These are phyloP conservation scores for Trichoderma asperellum DNA, from an alignment of 2,329 filamentous ascomycete genomes.

Conservation along the genomic window DNA sequence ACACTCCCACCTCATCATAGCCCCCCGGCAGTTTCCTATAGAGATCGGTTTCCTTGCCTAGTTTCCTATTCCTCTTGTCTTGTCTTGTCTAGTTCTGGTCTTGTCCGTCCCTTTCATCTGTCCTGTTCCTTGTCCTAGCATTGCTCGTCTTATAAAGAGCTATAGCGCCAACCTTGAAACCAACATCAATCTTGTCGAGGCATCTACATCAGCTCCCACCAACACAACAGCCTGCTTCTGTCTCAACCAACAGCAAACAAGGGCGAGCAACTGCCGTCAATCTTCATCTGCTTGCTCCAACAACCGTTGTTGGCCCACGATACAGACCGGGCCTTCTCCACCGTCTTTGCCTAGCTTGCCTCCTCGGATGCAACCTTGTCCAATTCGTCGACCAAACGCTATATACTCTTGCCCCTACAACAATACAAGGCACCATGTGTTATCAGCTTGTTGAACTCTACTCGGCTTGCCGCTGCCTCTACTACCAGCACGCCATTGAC, in stretches of 20 bases:
- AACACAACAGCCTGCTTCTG: background rate
- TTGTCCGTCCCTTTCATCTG: constrained; percentile 24
- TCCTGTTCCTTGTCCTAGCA: constrained; percentile 15
- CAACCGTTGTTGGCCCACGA: constrained; percentile 25
- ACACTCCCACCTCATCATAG: constrained; percentile 30
- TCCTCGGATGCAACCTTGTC: background rate
- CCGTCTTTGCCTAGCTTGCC: background rate
- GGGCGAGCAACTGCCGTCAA: background rate
- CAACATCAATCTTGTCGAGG: constrained; percentile 3
- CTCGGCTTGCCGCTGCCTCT: constrained; percentile 83
- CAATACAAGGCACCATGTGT: constrained; percentile 65
- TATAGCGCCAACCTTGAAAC: constrained; percentile 13
- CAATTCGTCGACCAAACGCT: constrained; percentile 20
- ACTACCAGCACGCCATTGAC: constrained; percentile 85
- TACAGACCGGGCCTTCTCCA: background rate
- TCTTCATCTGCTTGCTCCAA: background rate
- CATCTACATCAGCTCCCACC: constrained; percentile 15
- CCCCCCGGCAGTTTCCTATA: constrained; percentile 31
- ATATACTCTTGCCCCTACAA: background rate
- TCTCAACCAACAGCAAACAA: background rate
- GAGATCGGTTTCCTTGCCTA: constrained; percentile 28
- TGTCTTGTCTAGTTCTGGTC: constrained; percentile 14
- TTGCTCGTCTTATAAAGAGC: constrained; percentile 26
- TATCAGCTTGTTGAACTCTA: constrained; percentile 85
- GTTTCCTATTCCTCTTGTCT: constrained; percentile 19